Conservation (phyloP, 2,329 filamentous ascomycete species). For the Parafenestella ontariensis region DNA sequence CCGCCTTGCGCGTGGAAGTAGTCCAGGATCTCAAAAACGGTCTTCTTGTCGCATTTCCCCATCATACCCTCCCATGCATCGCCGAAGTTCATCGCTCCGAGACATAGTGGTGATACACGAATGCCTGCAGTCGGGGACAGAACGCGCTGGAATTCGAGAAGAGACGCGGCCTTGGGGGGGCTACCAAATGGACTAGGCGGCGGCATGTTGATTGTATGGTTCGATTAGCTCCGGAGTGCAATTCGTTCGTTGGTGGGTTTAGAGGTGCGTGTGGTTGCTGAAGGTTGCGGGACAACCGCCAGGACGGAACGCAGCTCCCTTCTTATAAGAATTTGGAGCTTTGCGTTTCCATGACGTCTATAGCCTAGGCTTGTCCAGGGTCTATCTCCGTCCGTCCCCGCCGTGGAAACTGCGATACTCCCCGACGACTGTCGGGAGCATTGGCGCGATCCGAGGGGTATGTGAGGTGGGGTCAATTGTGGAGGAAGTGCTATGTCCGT, state of each 20-base stretch:
- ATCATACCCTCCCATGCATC: conserved; percentile 54
- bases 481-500: background rate
- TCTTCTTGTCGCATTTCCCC: conserved; percentile 56
- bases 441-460: background rate
- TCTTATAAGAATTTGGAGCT: conserved; percentile 3
- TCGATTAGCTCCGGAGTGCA: background rate
- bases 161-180: conserved; percentile 39
- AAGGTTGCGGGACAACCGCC: background rate
- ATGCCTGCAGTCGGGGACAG: conserved; percentile 60
- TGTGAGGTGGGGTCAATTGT: background rate
- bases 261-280: background rate
- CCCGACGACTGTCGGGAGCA: conserved; percentile 1
- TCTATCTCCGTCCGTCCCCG: background rate
- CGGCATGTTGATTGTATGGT: conserved; percentile 12
- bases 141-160: conserved; percentile 60
- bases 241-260: background rate
- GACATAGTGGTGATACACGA: conserved; percentile 61
- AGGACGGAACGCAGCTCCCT: conserved; percentile 3
- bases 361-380: background rate
- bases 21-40: conserved; percentile 56
- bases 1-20: conserved; percentile 57
- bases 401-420: background rate
- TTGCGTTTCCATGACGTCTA: conserved; percentile 11
- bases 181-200: conserved; percentile 39
- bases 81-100: conserved; percentile 64